These are phyloP conservation scores for Alternaria ventricosa DNA, from an alignment of 2,329 filamentous ascomycete genomes.

Conservation along the genomic window DNA sequence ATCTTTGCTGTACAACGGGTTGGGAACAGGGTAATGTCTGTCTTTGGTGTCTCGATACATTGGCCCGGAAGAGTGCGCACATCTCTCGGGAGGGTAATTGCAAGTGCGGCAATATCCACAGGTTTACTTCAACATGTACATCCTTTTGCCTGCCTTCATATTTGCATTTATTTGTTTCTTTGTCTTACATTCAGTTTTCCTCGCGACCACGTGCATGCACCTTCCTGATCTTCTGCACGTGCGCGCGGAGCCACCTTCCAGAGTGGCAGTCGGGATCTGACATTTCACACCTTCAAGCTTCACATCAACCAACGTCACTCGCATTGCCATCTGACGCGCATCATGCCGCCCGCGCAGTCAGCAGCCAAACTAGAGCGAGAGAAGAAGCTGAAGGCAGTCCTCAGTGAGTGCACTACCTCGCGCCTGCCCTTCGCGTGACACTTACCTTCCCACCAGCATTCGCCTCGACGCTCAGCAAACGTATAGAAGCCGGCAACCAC, in stretches of 20 bases:
- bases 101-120: not conserved
- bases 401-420: conserved; percentile 28
- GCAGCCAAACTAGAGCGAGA: conserved; percentile 42
- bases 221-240: not conserved
- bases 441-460: conserved; percentile 39
- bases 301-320: not conserved
- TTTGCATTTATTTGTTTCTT: not conserved
- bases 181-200: not conserved
- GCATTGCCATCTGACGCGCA: not conserved
- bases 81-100: not conserved
- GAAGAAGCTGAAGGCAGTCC: conserved; percentile 41
- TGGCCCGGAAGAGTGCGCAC: not conserved
- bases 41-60: not conserved
- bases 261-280: not conserved
- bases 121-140: not conserved
- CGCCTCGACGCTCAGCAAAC: conserved; percentile 34
- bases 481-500: conserved; percentile 27
- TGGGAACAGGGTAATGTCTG: not conserved
- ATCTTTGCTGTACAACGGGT: not conserved
- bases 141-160: not conserved
- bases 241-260: not conserved
- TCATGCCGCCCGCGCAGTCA: conserved; percentile 34
- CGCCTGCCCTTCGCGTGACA: not conserved
- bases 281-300: not conserved
- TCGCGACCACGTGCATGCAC: not conserved